Conservation (phyloP, 1,139 yeast genomes). For the Debaryomyces psychrophilus region DNA sequence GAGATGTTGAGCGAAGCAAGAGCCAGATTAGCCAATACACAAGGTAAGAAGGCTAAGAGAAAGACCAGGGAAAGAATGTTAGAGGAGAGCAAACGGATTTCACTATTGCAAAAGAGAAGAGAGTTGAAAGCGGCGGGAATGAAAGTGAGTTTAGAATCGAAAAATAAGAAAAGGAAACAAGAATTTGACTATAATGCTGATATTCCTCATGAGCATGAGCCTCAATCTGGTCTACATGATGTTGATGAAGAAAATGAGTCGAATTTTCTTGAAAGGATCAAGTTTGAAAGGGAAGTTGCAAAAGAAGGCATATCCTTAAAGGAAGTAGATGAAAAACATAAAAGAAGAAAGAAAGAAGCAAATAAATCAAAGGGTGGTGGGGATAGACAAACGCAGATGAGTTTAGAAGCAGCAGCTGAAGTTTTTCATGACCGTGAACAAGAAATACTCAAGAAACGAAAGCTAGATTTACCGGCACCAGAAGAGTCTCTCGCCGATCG, state of each 20-base stretch:
- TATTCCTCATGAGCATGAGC: slow-evolving; percentile 77
- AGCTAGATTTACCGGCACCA: slow-evolving; percentile 58
- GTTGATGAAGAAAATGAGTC: slow-evolving; percentile 56
- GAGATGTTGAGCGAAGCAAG: slow-evolving; percentile 95
- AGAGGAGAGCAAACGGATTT: slow-evolving; percentile 73
- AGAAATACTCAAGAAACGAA: slow-evolving; percentile 52
- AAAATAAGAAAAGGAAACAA: slow-evolving; percentile 52
- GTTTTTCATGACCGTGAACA: slow-evolving; percentile 35
- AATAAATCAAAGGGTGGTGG: slow-evolving; percentile 23
- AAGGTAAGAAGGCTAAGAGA: slow-evolving; percentile 92
- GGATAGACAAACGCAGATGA: slow-evolving; percentile 23
- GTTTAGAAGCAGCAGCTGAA: slow-evolving; percentile 40
- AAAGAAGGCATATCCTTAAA: slow-evolving; percentile 51
- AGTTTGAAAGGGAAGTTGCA: slow-evolving; percentile 52
- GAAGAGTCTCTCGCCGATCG: not conserved
- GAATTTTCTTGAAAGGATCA: slow-evolving; percentile 40
- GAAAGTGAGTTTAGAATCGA: slow-evolving; percentile 53
- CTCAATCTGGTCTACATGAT: slow-evolving; percentile 72
- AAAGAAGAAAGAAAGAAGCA: slow-evolving; percentile 30
- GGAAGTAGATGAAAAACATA: slow-evolving; percentile 41
- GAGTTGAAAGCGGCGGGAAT: slow-evolving; percentile 88
- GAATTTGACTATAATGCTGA: slow-evolving; percentile 84
- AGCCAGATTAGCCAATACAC: slow-evolving; percentile 88
- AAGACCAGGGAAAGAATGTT: slow-evolving; percentile 82
- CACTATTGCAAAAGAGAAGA: slow-evolving; percentile 77